Evolutionary conservation across 192 early-diverging fungal species (phyloP), one percentile per base, ranked within the genome.

Genomic region (Thoreauomyces humboldtii): DNA sequence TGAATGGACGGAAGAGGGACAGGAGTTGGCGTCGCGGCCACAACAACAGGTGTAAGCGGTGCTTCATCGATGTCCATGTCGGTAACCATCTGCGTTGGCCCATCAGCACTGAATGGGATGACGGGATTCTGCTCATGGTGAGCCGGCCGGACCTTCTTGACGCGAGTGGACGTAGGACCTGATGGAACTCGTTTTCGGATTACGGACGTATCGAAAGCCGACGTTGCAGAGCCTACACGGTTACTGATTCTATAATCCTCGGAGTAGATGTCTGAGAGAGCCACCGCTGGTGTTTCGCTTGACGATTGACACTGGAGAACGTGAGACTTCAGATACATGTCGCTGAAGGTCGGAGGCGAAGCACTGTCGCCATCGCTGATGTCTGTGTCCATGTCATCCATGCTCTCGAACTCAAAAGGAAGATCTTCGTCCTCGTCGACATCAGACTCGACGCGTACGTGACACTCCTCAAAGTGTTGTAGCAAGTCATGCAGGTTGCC

Each of bases 401-500:
- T 67, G 52, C 44, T 57, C 19, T 76, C 72, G 46, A 80, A 53
- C 29, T 72, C 75, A 34, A 78, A 78, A n/a, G 73, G 73, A 27
- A 75, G 45, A 36, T 84, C 85, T 42, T 90, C 88, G 59, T 95
- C 92, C 36, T 73, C 70, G 25, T 85, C 83, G 52, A 85, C 76
- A 59, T 97, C 95, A 11, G 90, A 86, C 72, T 94, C 94, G 42
- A 93, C 83, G 32, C 86, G 86, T 25, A 93, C 92, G 63, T 97
- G 95, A 68, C 83, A 86, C 69, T 98, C 95, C 78, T 98, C 95
- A 70, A 92, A 95, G 74, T 98, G 95, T 75, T 94, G 92, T 29
- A 98, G 75, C 45, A 98, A 88, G 63, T 92, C 94, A 79, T 98
- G 95, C 65, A 98, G 77, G 73, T 93, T 90, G 59, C 84, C 84